Conservation (phyloP, 139 green algal species). For the Penium margaritaceum region DNA sequence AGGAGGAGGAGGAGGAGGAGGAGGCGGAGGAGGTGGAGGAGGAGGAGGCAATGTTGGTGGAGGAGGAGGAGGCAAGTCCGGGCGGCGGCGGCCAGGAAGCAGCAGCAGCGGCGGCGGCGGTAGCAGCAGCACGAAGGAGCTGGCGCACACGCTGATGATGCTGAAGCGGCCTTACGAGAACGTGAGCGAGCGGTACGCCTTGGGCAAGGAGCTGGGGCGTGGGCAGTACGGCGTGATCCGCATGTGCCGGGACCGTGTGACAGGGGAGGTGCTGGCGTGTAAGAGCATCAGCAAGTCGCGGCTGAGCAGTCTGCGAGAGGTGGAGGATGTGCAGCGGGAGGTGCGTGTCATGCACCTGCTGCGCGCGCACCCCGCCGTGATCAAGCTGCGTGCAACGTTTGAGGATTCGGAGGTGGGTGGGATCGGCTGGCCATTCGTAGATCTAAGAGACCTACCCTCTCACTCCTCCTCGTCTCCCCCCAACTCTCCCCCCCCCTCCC, state of each 20-base stretch:
- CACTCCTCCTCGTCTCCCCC: no score
- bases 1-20: no score
- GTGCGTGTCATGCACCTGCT: slow-evolving; percentile 48
- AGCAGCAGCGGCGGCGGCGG: no score
- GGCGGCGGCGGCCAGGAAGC: no score
- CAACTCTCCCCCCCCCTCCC: no score
- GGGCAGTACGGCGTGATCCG: slow-evolving; percentile 28
- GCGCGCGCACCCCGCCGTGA: not conserved
- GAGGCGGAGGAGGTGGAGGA: no score
- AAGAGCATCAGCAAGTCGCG: slow-evolving; percentile 89
- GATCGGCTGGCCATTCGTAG: no score
- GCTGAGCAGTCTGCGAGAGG: slow-evolving; percentile 68
- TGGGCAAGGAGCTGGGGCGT: slow-evolving; percentile 31
- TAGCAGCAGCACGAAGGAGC: no score
- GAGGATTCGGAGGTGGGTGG: slow-evolving; percentile 4
- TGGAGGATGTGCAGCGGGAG: slow-evolving; percentile 84
- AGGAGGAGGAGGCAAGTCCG: no score
- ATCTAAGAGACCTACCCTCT: no score
- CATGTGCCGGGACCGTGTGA: not conserved
- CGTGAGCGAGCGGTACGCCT: slow-evolving; percentile 9
- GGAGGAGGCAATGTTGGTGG: no score
- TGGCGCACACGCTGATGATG: slow-evolving; percentile 7
- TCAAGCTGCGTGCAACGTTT: not conserved
- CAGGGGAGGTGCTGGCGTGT: slow-evolving; percentile 65
- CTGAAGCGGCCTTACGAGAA: slow-evolving; percentile 20